These are phyloP conservation scores for Triglochin maritima DNA, from an alignment of 106 monocot genomes.

Conservation along the genomic window DNA sequence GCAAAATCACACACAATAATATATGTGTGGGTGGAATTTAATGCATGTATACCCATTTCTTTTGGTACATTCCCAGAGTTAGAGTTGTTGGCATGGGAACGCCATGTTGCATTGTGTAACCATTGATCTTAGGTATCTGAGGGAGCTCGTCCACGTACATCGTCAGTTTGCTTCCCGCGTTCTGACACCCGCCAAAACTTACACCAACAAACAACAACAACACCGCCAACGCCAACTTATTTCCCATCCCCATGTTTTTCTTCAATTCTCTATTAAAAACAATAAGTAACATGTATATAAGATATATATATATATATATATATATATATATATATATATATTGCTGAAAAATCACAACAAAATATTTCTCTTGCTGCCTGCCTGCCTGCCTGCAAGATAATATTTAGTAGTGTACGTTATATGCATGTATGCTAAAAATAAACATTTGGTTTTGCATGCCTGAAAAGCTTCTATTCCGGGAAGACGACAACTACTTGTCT, in stretches of 20 bases:
- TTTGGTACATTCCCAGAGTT: constrained; percentile 2
- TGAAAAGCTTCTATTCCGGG: too few relatives aligned
- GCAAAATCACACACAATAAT: not conserved
- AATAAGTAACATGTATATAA: not conserved
- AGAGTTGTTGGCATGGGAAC: not conserved
- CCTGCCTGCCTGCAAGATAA: too few relatives aligned
- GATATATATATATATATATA: too few relatives aligned
- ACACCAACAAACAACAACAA: not conserved
- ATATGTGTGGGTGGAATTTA: not conserved
- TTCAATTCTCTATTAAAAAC: not conserved
- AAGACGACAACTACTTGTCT: too few relatives aligned
- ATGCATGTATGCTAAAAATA: too few relatives aligned
- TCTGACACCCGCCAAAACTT: not conserved
- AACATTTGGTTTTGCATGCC: too few relatives aligned
- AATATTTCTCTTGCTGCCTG: too few relatives aligned
- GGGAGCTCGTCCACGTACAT: constrained; percentile 2
- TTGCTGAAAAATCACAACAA: too few relatives aligned
- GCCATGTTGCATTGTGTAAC: not conserved
- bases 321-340: too few relatives aligned
- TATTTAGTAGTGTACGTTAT: too few relatives aligned
- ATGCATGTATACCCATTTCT: constrained; percentile 1
- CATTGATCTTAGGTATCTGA: not conserved
- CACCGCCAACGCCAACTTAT: not conserved
- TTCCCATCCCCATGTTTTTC: not conserved
- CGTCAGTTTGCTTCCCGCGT: not conserved